Base-by-base conservation (phyloP, 257 asterid species). In the Solanum corneliomulleri region DNA sequence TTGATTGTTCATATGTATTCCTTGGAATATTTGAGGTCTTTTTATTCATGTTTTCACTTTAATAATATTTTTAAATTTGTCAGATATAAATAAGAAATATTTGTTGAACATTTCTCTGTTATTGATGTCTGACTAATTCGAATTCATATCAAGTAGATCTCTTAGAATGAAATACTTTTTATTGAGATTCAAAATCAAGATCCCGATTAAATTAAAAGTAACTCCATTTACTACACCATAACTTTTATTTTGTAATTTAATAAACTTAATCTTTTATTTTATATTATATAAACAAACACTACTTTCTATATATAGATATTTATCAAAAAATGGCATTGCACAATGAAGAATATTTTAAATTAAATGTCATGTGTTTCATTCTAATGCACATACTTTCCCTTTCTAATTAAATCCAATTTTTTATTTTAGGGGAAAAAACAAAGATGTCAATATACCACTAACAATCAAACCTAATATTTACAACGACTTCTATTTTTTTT, bases 31-130 rank as follows among this genome's bases (percentile, higher is more conserved):
- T 78, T 78, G 10, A 27, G 29, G 3, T 2, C 11, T 45, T 15
- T 42, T 45, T 49, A 5, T 45, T 80, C 68, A 27, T 27, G 9
- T 45, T 9, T 2, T 16, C 42, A 10, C 9, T 77, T 78, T 10
- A 41, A 21, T n/a, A 3, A 0, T 2, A 0, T 42, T 3, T 5
- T 8, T 0, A 4, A 4, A 60, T 16, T 8, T 5, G 2, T 10
- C 0, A 45, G 10, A 4, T 14, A 44, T 8, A 13, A 8, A 25
- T 9, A 78, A 15, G 15, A 45, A 4, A 27, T 14, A 45, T 0
- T 8, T n/a, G 0, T 13, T 7, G 1, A 52, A 52, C 20, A 18
- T 18, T 23, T 52, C 2, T 52, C 0, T 18, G 10, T 16, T 3
- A 52, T 16, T 56, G 64, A 1, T 18, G 2, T 56, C 2, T 56